These are phyloP conservation scores for Patellifolia procumbens DNA, from an alignment of 179 eudicot species.

Conservation along the genomic window DNA sequence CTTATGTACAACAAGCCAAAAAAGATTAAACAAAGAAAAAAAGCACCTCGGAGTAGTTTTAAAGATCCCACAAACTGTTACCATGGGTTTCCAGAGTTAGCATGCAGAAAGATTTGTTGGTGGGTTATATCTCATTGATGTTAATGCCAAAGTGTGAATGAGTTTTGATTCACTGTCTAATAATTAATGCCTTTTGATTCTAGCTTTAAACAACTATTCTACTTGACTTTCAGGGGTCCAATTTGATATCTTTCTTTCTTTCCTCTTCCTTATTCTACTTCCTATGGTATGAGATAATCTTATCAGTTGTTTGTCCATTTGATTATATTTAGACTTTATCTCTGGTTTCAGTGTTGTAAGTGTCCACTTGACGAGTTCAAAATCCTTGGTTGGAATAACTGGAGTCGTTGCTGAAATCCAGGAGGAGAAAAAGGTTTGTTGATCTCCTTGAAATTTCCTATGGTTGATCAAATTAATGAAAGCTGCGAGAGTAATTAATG, in stretches of 20 bases:
- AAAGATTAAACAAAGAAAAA: too few species aligned
- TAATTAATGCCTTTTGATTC: neutral
- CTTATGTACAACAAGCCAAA: too few species aligned
- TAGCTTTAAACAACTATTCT: neutral
- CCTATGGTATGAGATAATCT: neutral
- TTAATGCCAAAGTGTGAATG: neutral
- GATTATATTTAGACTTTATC: neutral
- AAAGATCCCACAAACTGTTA: neutral
- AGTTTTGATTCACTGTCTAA: neutral
- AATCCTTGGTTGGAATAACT: slow-evolving; percentile 88
- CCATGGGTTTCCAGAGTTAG: neutral
- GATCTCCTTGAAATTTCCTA: neutral
- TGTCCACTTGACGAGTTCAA: slow-evolving; percentile 92
- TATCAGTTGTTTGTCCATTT: neutral
- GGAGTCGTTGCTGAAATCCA: slow-evolving; percentile 88
- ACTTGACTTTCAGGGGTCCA: neutral
- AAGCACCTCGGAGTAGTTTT: too few species aligned
- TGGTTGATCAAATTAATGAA: neutral
- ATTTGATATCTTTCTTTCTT: neutral
- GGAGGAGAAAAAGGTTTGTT: slow-evolving; percentile 83
- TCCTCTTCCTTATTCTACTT: neutral
- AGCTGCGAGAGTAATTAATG: neutral
- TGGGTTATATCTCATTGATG: neutral
- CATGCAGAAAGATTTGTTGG: neutral
- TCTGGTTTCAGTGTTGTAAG: slow-evolving; percentile 67